A percentile compares a stretch with the other conserved stretches of the same genome.
These are phyloP conservation scores for Globisporangium echinulatum DNA, from an alignment of 352 stramenopile genomes.

Conservation along the genomic window DNA sequence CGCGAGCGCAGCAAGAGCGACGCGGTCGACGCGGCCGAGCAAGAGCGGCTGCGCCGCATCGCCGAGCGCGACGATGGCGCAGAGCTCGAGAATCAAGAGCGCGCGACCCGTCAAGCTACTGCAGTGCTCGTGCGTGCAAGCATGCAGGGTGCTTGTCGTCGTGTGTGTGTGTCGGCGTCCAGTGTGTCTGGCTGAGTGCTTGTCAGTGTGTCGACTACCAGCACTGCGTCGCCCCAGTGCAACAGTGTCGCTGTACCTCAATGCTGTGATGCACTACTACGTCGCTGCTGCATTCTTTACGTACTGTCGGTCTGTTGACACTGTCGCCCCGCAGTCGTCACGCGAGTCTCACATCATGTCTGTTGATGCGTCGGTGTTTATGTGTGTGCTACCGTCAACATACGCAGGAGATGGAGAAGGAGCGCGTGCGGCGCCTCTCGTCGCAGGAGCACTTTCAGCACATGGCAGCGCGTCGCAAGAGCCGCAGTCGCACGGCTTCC, in stretches of 20 bases:
- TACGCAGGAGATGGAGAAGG: constrained; percentile 42
- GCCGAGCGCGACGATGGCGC: constrained; percentile 24
- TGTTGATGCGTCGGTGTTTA: background rate
- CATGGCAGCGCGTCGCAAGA: constrained; percentile 17
- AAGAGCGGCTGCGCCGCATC: constrained; percentile 43
- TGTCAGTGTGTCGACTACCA: no score
- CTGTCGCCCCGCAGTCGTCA: no score
- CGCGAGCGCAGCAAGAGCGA: constrained; percentile 34
- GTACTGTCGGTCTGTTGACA: no score
- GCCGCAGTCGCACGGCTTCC: background rate
- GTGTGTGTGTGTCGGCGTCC: background rate
- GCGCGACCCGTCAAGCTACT: background rate
- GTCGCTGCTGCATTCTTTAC: no score
- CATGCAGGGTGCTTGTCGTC: no score
- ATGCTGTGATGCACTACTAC: no score
- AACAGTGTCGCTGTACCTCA: no score
- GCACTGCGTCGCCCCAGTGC: no score
- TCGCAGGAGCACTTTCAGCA: constrained; percentile 35
- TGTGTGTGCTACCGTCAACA: background rate
- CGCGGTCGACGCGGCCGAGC: constrained; percentile 33
- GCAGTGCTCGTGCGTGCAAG: background rate
- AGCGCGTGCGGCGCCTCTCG: constrained; percentile 48
- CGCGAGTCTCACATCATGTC: no score
- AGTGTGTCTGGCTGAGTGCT: background rate
- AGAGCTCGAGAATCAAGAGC: constrained; percentile 19